Evolutionary conservation across 192 early-diverging fungal genomes (phyloP), one percentile per base, ranked within the genome.

Genomic region (Mortierella hygrophila): DNA sequence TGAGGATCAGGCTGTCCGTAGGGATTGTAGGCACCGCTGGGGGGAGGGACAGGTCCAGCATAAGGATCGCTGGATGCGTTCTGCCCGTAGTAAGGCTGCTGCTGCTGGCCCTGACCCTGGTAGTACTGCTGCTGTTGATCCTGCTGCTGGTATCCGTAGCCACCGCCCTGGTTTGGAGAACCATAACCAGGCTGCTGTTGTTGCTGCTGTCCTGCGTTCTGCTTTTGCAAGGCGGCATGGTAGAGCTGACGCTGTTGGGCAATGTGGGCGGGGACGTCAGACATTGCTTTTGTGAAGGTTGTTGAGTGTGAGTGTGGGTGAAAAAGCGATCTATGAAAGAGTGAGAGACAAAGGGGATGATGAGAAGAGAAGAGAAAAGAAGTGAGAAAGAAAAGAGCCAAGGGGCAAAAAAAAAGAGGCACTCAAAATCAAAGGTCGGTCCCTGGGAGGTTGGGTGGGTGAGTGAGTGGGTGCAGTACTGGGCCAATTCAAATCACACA

Each of bases 191-290:
- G 72, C 42, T 63, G 52, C 37, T 60, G 72, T 29, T 69, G 70
- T 32, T 81, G 82, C 41, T 82, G 82, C 55, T 78, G 76, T 21
- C 82, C 82, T 38, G 68, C 82, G 26, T 85, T 85, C 78, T 85
- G 83, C 75, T 85, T 85, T 42, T 85, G 78, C 74, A 85, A 52
- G 16, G 83, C 83, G 47, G 83, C 83, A 46, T 80, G 83, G 83
- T 85, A 85, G 26, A 80, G 78, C 74, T 79, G 83, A 57, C 79
- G 83, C 74, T 85, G 83, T 63, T 85, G 83, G 37, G 83, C 83
- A 69, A 85, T 85, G 78, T 85, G 83, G 32, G 83, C 83, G 5
- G 83, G 83, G 16, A 79, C 83, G 35, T 79, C 82, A 75, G 82
- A 74, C 82, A 85, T 83, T 78, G 42, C 71, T 55, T 82, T 82